phyloP scores from a whole-genome alignment of 345 rosid genomes.

The Barbarea vulgaris region DNA sequence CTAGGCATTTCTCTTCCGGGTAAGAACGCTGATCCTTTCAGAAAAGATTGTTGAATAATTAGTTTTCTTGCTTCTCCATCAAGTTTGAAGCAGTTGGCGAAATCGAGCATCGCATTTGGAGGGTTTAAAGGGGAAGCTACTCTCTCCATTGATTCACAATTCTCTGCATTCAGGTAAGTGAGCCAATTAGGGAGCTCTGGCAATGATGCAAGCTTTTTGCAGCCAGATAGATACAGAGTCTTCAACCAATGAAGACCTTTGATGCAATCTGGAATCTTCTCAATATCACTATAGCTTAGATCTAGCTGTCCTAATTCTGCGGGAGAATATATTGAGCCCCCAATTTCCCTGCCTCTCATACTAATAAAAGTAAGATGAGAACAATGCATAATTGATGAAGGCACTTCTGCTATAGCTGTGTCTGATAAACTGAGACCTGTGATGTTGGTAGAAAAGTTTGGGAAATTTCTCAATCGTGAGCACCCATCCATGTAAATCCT shows the following conservation, averaged over 20 bases:
- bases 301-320: background rate
- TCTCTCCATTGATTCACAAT: constrained; percentile 13
- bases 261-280: background rate
- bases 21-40: accelerated
- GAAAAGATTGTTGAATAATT: background rate
- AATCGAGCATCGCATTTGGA: accelerated
- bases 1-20: background rate
- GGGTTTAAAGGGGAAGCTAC: background rate
- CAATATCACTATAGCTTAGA: background rate
- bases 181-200: constrained; percentile 19
- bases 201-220: constrained; percentile 8
- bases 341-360: background rate
- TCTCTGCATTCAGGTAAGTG: accelerated
- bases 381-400: background rate
- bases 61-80: background rate
- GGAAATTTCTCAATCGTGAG: background rate
- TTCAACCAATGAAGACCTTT: background rate
- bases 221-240: background rate
- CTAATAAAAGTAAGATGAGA: background rate
- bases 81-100: constrained; percentile 12
- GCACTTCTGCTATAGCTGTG: background rate
- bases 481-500: background rate
- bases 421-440: background rate
- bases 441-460: background rate
- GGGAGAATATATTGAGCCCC: background rate